Conservation (phyloP, 495 filamentous ascomycete genomes). For the Daldinia loculata region DNA sequence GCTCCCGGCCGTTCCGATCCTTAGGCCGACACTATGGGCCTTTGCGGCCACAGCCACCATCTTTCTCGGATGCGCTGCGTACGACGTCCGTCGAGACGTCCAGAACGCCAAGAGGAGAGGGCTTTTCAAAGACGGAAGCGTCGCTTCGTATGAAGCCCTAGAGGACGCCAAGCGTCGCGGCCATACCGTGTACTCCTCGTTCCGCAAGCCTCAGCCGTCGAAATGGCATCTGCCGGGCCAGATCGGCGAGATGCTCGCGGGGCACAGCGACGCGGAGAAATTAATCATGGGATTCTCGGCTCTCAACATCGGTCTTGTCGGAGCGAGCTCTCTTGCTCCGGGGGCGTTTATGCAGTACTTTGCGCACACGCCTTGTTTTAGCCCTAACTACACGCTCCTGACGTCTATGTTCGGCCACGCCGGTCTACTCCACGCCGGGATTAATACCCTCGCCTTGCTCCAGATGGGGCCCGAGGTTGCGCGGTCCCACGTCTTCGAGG, state of each 20-base stretch:
- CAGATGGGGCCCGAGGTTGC: constrained; percentile 29
- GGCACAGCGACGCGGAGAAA: constrained; percentile 17
- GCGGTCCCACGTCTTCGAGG: constrained; percentile 24
- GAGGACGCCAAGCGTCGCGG: constrained; percentile 10
- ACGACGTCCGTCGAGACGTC: constrained; percentile 42
- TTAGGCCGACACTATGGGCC: constrained; percentile 42
- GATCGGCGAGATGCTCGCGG: constrained; percentile 9
- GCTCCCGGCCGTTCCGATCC: constrained; percentile 31
- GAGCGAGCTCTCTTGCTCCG: constrained; percentile 13
- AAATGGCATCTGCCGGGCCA: constrained; percentile 1
- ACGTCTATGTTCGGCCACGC: constrained; percentile 43
- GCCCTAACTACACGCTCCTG: constrained; percentile 42
- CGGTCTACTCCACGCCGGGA: constrained; percentile 27
- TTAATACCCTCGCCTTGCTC: constrained; percentile 38
- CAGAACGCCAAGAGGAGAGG: constrained; percentile 15
- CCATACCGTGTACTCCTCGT: background rate
- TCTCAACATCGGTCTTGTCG: constrained; percentile 23
- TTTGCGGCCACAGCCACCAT: constrained; percentile 38
- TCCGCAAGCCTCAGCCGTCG: background rate
- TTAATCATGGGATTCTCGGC: constrained; percentile 18
- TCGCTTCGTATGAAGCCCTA: constrained; percentile 33
- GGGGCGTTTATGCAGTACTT: constrained; percentile 14
- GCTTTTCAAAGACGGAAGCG: background rate
- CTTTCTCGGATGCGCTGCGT: constrained; percentile 43
- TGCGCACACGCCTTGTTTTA: constrained; percentile 21